Evolutionary conservation across 352 stramenopile species (phyloP).

Genomic region (Albugo candida): DNA sequence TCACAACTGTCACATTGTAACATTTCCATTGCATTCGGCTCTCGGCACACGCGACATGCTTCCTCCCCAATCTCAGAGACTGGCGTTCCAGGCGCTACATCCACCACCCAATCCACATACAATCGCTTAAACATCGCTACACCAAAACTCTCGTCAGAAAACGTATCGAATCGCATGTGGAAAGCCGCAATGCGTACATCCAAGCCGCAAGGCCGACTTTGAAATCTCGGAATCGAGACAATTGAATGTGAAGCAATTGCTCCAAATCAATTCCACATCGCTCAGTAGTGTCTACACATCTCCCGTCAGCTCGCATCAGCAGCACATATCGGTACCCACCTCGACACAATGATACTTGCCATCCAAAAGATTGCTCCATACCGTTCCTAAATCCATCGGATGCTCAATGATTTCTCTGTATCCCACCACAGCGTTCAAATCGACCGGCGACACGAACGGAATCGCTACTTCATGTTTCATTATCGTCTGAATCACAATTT

Average conservation of each 20-base stretch:
- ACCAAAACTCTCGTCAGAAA: slow-evolving; percentile 6
- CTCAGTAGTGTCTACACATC: slow-evolving; percentile 18
- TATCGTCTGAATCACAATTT: slow-evolving; percentile 37
- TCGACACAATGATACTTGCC: too few species aligned
- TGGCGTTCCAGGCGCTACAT: slow-evolving; percentile 27
- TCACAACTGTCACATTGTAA: slow-evolving; percentile 73
- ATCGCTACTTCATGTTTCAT: slow-evolving; percentile 41
- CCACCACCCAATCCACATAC: slow-evolving; percentile 53
- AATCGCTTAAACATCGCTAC: slow-evolving; percentile 61
- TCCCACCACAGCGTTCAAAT: slow-evolving; percentile 6
- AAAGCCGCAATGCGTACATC: slow-evolving; percentile 60
- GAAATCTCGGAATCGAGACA: slow-evolving; percentile 59
- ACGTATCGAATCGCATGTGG: neutral
- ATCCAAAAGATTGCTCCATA: slow-evolving; percentile 2
- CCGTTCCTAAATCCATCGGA: slow-evolving; percentile 9
- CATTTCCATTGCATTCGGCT: slow-evolving; percentile 57
- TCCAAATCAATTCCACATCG: slow-evolving; percentile 63
- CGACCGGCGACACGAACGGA: slow-evolving; percentile 49
- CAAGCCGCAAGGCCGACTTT: slow-evolving; percentile 46
- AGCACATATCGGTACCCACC: too few species aligned
- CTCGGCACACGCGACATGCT: slow-evolving; percentile 35
- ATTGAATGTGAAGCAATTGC: slow-evolving; percentile 76
- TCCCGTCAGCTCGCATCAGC: too few species aligned
- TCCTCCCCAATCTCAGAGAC: slow-evolving; percentile 45
- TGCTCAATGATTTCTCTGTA: slow-evolving; percentile 1